Base-by-base conservation (phyloP, 805 yeast genomes). In the Wickerhamomyces ciferrii region DNA sequence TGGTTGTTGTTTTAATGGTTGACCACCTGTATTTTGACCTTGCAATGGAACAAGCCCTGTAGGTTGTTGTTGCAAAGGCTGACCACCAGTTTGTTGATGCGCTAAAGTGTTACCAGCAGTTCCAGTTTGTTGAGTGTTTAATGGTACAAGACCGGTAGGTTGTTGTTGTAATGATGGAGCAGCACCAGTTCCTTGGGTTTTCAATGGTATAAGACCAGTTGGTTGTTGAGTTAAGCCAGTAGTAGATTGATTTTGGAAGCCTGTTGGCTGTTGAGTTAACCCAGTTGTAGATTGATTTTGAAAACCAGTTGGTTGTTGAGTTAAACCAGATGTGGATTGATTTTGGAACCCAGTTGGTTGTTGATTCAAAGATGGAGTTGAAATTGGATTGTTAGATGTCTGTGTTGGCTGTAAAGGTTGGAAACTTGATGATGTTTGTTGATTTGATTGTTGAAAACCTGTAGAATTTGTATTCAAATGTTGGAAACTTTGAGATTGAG, bases 391-490 rank as follows among this genome's bases (percentile, higher is more conserved):
- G 70, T 15, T 38, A 9, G 48, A 13, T 44, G 50, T 47, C 0
- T 57, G 48, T 59, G 7, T 47, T 17, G 42, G 9, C 10, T 59
- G 23, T 43, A 83, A 80, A 42, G 81, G 73, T 36, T 79, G 70
- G n/a, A 78, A 70, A 1, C 90, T 87, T 3, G 92, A 84, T 48
- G 76, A 77, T 59, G n/a, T n/a, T n/a, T 83, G 90, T 17, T 45
- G 47, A 29, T 51, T 52, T 2, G 62, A 49, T 42, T 57, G 55
- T 42, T 65, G 69, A n/a, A 68, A 65, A 39, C 53, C 59, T 11
- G 42, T 39, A 9, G 20, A 35, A 17, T 39, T 21, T 25, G 32
- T 14, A 11, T 17, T 25, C 23, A 39, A 41, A 4, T 29, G 18
- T 36, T 78, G 78, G 27, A 84, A n/a, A 14, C 18, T n/a, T 17